These are phyloP conservation scores for Rhytidhysteron rufulum DNA, from an alignment of 2,329 filamentous ascomycete species.

Conservation along the genomic window DNA sequence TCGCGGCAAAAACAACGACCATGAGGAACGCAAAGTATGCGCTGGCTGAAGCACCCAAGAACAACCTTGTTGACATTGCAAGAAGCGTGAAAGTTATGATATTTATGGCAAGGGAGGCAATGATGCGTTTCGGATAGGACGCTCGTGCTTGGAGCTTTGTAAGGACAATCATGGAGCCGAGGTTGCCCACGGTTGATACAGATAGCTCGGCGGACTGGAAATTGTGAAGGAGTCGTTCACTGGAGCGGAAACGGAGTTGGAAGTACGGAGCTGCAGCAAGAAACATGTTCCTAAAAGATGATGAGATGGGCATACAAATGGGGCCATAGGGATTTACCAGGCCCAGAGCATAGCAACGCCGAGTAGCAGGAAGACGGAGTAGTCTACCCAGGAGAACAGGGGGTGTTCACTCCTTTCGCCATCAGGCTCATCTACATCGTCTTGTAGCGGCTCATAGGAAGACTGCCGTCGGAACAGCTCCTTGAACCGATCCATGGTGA, in stretches of 20 bases:
- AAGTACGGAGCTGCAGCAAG: conserved; percentile 94
- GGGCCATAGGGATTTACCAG: conserved; percentile 58
- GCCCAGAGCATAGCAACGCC: conserved; percentile 97
- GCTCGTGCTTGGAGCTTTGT: conserved; percentile 76
- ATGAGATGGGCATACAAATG: conserved; percentile 9
- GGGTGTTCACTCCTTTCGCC: conserved; percentile 28
- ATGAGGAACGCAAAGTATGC: conserved; percentile 80
- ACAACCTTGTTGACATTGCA: conserved; percentile 71
- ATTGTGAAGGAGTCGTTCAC: conserved; percentile 68
- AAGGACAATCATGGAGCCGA: conserved; percentile 71
- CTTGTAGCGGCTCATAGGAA: conserved; percentile 36
- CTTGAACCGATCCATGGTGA: conserved; percentile 33
- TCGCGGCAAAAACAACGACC: conserved; percentile 73
- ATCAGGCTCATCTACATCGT: conserved; percentile 31
- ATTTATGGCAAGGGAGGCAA: conserved; percentile 71
- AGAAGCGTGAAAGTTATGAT: conserved; percentile 72
- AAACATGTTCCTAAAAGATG: conserved; percentile 84
- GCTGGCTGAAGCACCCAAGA: conserved; percentile 58
- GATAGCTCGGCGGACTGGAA: conserved; percentile 90
- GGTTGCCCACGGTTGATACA: conserved; percentile 79
- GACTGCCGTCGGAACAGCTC: conserved; percentile 25
- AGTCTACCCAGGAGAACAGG: conserved; percentile 79
- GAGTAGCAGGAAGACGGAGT: conserved; percentile 77
- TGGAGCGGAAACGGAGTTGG: conserved; percentile 69
- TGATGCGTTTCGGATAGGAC: conserved; percentile 85